These are phyloP conservation scores for Cytospora piceicola DNA, from an alignment of 2,329 filamentous ascomycete genomes.

Conservation along the genomic window DNA sequence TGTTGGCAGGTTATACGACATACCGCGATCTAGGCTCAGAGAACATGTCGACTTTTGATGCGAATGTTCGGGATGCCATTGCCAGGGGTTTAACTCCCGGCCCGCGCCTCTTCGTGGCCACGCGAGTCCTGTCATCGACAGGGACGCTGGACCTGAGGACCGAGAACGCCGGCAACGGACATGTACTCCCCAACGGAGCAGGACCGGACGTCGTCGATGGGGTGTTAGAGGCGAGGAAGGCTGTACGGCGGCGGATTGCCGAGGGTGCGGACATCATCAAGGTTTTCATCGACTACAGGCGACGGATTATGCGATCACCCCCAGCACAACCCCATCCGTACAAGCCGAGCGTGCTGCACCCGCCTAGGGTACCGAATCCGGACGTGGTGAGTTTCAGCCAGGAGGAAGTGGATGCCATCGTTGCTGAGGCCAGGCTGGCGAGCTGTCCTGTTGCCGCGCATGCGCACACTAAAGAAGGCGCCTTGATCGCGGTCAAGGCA, in stretches of 20 bases:
- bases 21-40: slow-evolving; percentile 56
- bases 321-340: background rate
- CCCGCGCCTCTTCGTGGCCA: slow-evolving; percentile 55
- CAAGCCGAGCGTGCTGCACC: slow-evolving; percentile 1
- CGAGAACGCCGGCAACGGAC: slow-evolving; percentile 45
- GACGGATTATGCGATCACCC: background rate
- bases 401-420: slow-evolving; percentile 50
- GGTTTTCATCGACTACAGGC: slow-evolving; percentile 41
- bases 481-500: slow-evolving; percentile 46
- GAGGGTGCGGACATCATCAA: slow-evolving; percentile 51
- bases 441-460: slow-evolving; percentile 46
- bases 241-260: slow-evolving; percentile 46
- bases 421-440: slow-evolving; percentile 46
- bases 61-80: slow-evolving; percentile 51
- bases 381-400: slow-evolving; percentile 46
- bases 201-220: slow-evolving; percentile 46
- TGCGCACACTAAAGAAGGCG: slow-evolving; percentile 43
- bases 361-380: slow-evolving; percentile 41
- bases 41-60: slow-evolving; percentile 49
- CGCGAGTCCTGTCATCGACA: slow-evolving; percentile 49
- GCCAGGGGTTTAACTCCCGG: slow-evolving; percentile 54
- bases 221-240: slow-evolving; percentile 38
- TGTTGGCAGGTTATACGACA: slow-evolving; percentile 58
- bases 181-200: slow-evolving; percentile 39
- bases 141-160: slow-evolving; percentile 50